These are phyloP conservation scores for Candida wancherniae DNA, from an alignment of 805 yeast species.

Conservation along the genomic window DNA sequence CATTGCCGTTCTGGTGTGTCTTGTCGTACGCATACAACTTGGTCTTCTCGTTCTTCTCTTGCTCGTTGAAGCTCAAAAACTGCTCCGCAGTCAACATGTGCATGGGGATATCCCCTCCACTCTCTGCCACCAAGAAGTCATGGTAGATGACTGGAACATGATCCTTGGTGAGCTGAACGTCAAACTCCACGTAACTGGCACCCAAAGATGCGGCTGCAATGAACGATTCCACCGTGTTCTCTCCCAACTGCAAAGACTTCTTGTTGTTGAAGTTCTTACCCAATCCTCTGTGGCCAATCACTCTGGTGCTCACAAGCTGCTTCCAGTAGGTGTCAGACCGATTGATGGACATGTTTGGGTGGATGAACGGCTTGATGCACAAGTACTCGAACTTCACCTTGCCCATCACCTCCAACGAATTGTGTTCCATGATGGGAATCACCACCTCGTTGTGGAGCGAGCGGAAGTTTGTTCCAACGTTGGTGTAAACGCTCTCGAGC, in stretches of 20 bases:
- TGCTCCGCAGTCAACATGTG: slow-evolving; percentile 87
- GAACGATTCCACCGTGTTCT: slow-evolving; percentile 90
- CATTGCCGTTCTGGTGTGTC: slow-evolving; percentile 12
- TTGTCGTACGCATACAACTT: slow-evolving; percentile 9
- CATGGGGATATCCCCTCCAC: slow-evolving; percentile 96
- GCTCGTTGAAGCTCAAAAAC: slow-evolving; percentile 55
- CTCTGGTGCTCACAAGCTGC: slow-evolving; percentile 79
- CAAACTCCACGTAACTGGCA: slow-evolving; percentile 94
- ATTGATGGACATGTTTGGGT: slow-evolving; percentile 59
- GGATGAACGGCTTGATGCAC: slow-evolving; percentile 66
- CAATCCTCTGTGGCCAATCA: slow-evolving; percentile 92
- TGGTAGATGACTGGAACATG: slow-evolving; percentile 89
- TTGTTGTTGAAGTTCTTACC: slow-evolving; percentile 77
- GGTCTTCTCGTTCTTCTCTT: slow-evolving; percentile 10
- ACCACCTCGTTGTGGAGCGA: slow-evolving; percentile 63
- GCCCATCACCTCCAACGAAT: slow-evolving; percentile 72
- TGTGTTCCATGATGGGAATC: slow-evolving; percentile 71
- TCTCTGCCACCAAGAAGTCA: slow-evolving; percentile 89
- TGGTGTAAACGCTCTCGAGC: slow-evolving; percentile 54
- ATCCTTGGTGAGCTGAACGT: slow-evolving; percentile 92
- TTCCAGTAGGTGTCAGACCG: slow-evolving; percentile 86
- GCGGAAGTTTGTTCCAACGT: slow-evolving; percentile 63
- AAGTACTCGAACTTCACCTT: slow-evolving; percentile 69
- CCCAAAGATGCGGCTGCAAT: slow-evolving; percentile 96
- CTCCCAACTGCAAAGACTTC: slow-evolving; percentile 86